A percentile compares a stretch with the other conserved stretches of the same genome.
phyloP scores from a whole-genome alignment of 139 green algal genomes.

The Picochlorum sp. region DNA sequence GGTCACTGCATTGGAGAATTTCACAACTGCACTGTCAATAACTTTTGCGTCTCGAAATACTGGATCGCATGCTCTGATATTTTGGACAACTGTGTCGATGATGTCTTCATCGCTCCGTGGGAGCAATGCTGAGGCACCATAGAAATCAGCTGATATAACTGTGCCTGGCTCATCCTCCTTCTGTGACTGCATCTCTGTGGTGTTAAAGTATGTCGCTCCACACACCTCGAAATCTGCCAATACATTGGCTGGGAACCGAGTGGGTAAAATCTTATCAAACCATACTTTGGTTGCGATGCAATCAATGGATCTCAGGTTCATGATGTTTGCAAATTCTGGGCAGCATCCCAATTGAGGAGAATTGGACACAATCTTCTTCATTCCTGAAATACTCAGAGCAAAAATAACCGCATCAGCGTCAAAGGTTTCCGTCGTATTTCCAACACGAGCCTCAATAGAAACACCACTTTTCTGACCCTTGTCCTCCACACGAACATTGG shows the following conservation, averaged over 20 bases:
- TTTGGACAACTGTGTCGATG: conserved; percentile 48
- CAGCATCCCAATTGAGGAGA: conserved; percentile 39
- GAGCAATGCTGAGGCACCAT: conserved; percentile 66
- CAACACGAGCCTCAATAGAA: conserved; percentile 14
- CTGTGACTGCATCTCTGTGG: conserved; percentile 81
- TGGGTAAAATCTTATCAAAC: conserved; percentile 52
- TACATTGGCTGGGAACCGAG: conserved; percentile 71
- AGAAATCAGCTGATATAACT: conserved; percentile 84
- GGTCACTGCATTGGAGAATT: conserved; percentile 70
- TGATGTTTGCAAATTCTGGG: conserved; percentile 53
- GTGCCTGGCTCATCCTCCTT: conserved; percentile 57
- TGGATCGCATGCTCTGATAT: conserved; percentile 62
- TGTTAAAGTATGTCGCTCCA: conserved; percentile 83
- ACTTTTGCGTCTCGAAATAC: conserved; percentile 50
- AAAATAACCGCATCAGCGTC: conserved; percentile 74
- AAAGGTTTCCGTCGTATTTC: conserved; percentile 26
- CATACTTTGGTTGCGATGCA: conserved; percentile 64
- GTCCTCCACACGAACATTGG: conserved; percentile 25
- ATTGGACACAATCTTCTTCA: conserved; percentile 72
- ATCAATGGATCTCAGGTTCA: conserved; percentile 70
- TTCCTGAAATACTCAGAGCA: conserved; percentile 67
- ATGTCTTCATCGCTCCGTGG: conserved; percentile 67
- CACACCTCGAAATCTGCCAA: conserved; percentile 65
- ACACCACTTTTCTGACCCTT: conserved; percentile 17
- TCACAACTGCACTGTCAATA: conserved; percentile 58